A percentile compares a stretch with the other conserved stretches of the same genome.
phyloP scores from a whole-genome alignment of 73 alveolate species.

The Loxodes magnus region DNA sequence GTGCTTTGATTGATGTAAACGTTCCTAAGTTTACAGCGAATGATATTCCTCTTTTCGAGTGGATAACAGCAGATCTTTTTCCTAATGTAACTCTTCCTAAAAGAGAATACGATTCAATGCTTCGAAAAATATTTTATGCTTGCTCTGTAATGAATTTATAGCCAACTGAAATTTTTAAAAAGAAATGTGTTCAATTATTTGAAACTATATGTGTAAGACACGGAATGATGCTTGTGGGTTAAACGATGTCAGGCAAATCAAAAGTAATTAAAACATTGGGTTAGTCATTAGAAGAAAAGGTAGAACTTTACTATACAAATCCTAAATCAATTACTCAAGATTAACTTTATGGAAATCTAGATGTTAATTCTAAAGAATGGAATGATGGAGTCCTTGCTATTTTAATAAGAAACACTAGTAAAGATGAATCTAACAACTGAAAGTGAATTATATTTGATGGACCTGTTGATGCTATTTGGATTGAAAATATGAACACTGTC shows the following conservation, averaged over 20 bases:
- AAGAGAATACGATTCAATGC: slow-evolving; percentile 62
- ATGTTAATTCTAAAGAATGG: slow-evolving; percentile 11
- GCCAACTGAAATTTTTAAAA: slow-evolving; percentile 82
- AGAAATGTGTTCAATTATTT: slow-evolving; percentile 96
- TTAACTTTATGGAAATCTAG: slow-evolving; percentile 42
- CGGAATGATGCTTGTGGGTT: slow-evolving; percentile 98
- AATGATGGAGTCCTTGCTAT: slow-evolving; percentile 29
- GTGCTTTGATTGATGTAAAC: slow-evolving; percentile 93
- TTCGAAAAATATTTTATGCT: slow-evolving; percentile 7
- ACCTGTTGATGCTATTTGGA: slow-evolving; percentile 97
- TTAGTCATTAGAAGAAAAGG: slow-evolving; percentile 51
- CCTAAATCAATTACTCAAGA: not conserved
- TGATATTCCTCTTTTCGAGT: slow-evolving; percentile 98
- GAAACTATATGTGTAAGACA: slow-evolving; percentile 94
- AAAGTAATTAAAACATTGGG: slow-evolving; percentile 50
- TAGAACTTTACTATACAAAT: slow-evolving; percentile 63
- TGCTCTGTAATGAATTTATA: no score
- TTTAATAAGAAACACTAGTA: slow-evolving; percentile 18
- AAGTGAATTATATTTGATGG: slow-evolving; percentile 68
- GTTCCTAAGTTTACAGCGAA: slow-evolving; percentile 96
- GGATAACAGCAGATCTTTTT: slow-evolving; percentile 98
- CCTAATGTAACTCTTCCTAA: slow-evolving; percentile 92
- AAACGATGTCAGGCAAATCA: slow-evolving; percentile 91
- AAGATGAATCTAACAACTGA: slow-evolving; percentile 8
- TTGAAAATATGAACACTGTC: slow-evolving; percentile 95